Percentiles rank a stretch among this genome's conserved stretches.
These are phyloP conservation scores for Juglanconis oblonga DNA, from an alignment of 2,329 filamentous ascomycete species.

Conservation along the genomic window DNA sequence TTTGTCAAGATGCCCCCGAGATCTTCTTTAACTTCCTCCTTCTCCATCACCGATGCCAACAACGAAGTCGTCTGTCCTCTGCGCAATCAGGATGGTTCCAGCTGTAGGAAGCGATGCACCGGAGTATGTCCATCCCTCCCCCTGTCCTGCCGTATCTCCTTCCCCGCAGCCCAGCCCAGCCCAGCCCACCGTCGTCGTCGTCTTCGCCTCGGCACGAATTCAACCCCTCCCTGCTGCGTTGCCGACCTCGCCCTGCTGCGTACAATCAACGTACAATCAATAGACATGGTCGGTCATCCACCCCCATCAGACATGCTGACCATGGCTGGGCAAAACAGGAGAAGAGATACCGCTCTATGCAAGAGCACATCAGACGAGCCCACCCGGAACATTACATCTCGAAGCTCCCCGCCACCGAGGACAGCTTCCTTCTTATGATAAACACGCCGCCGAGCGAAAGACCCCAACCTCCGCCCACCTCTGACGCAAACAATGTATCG, in stretches of 20 bases:
- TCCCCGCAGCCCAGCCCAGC: not conserved
- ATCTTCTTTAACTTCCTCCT: slow-evolving; percentile 82
- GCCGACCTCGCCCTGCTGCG: not conserved
- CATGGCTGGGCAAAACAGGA: slow-evolving; percentile 25
- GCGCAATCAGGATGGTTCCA: slow-evolving; percentile 92
- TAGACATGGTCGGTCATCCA: too few species aligned
- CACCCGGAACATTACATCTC: slow-evolving; percentile 97
- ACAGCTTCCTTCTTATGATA: slow-evolving; percentile 97
- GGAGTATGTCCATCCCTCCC: slow-evolving; percentile 66
- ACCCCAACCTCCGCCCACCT: slow-evolving; percentile 30
- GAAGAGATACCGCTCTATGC: slow-evolving; percentile 85
- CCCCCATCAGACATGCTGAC: slow-evolving; percentile 19
- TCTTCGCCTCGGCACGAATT: not conserved
- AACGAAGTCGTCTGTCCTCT: slow-evolving; percentile 97
- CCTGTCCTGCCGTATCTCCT: slow-evolving; percentile 8
- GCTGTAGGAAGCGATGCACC: slow-evolving; percentile 95
- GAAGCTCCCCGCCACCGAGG: slow-evolving; percentile 96
- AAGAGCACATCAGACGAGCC: slow-evolving; percentile 96
- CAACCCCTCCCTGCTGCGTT: not conserved
- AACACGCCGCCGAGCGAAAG: slow-evolving; percentile 69
- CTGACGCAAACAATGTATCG: slow-evolving; percentile 21
- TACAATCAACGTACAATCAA: too few species aligned
- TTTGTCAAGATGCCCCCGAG: slow-evolving; percentile 73
- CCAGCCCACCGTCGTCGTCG: not conserved
- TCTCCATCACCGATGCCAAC: slow-evolving; percentile 86